These are phyloP conservation scores for Cercospora beticola DNA, from an alignment of 2,329 filamentous ascomycete species.

Conservation along the genomic window DNA sequence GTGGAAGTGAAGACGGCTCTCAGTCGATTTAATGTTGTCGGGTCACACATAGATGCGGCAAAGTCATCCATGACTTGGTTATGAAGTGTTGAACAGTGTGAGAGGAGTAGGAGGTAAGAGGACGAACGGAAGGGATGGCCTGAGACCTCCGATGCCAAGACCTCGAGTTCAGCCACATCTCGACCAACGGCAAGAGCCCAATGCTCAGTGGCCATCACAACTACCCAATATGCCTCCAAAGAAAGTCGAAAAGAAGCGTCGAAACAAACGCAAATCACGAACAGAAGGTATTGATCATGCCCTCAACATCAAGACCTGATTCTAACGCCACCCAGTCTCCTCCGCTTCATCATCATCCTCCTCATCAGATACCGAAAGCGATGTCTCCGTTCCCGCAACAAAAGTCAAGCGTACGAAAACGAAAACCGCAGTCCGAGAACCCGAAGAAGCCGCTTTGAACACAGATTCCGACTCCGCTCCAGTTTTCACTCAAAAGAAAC, in stretches of 20 bases:
- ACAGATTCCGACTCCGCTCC: background rate
- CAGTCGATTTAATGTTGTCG: background rate
- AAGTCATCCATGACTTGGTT: background rate
- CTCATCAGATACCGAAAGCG: constrained; percentile 24
- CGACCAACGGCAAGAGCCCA: background rate
- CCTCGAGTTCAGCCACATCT: background rate
- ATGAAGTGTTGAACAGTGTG: background rate
- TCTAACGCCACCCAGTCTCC: constrained; percentile 16
- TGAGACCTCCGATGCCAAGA: background rate
- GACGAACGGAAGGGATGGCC: background rate
- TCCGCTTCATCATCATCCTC: constrained; percentile 23
- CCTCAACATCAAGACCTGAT: background rate
- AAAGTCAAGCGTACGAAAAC: background rate
- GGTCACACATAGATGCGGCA: background rate
- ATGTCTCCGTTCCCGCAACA: constrained; percentile 2
- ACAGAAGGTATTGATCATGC: constrained; percentile 25
- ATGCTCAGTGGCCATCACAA: background rate
- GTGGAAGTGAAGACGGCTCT: background rate
- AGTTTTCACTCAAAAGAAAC: constrained; percentile 15
- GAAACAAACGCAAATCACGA: constrained; percentile 30
- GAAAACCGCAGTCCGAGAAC: background rate
- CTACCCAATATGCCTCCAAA: constrained; percentile 23
- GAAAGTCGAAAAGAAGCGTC: constrained; percentile 26
- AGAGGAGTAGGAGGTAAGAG: background rate
- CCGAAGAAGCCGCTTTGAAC: background rate